phyloP scores from a whole-genome alignment of 257 asterid genomes.

The Lithospermum erythrorhizon region DNA sequence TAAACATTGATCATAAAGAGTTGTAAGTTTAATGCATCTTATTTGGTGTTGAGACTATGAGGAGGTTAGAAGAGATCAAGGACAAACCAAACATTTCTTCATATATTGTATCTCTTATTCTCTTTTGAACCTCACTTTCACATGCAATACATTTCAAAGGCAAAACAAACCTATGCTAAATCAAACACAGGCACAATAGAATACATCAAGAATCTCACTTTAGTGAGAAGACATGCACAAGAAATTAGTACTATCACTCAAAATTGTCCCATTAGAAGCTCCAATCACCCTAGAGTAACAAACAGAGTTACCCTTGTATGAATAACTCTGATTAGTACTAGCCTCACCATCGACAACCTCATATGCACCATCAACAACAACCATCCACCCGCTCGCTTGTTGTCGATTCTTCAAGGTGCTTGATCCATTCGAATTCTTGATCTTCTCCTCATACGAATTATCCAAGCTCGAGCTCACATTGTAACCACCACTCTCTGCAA shows the following conservation, averaged over 20 bases:
- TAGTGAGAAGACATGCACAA: constrained; percentile 26
- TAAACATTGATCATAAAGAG: too few relatives aligned
- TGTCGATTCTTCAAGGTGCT: constrained; percentile 33
- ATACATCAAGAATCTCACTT: background rate
- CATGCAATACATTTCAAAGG: background rate
- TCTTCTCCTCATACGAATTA: constrained; percentile 34
- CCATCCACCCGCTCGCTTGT: constrained; percentile 53
- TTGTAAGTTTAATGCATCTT: too few relatives aligned
- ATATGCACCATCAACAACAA: constrained; percentile 27
- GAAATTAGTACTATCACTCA: constrained; percentile 20
- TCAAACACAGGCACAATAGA: background rate
- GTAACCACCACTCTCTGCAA: constrained; percentile 26
- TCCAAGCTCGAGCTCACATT: constrained; percentile 29
- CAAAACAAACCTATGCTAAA: background rate
- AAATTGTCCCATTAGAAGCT: constrained; percentile 34
- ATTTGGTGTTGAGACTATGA: too few relatives aligned
- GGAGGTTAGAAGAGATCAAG: too few relatives aligned
- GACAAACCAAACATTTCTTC: too few relatives aligned
- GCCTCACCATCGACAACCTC: constrained; percentile 57
- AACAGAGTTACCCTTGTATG: constrained; percentile 17
- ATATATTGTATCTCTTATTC: too few relatives aligned
- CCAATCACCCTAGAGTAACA: constrained; percentile 40
- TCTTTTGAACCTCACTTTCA: too few relatives aligned
- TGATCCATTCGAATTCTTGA: constrained; percentile 2
- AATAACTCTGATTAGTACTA: constrained; percentile 32